These are phyloP conservation scores for Phialophora tarda DNA, from an alignment of 2,329 filamentous ascomycete species.

Conservation along the genomic window DNA sequence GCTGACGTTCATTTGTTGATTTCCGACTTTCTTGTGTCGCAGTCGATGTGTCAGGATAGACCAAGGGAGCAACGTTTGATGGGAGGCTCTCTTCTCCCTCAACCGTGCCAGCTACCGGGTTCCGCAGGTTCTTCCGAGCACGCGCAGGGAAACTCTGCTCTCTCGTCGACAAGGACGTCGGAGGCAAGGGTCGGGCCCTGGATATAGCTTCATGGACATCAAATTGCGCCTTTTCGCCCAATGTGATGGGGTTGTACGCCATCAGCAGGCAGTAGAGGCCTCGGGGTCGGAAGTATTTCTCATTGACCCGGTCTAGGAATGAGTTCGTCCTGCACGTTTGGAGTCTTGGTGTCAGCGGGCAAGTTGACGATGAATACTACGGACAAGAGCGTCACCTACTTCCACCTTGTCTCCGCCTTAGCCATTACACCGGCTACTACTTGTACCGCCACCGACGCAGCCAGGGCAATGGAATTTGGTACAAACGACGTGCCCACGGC, in stretches of 20 bases:
- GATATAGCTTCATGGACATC: slow-evolving; percentile 41
- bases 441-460: slow-evolving; percentile 53
- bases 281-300: slow-evolving; percentile 61
- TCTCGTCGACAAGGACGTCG: slow-evolving; percentile 6
- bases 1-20: slow-evolving; percentile 37
- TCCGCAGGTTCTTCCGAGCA: slow-evolving; percentile 20
- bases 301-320: slow-evolving; percentile 62
- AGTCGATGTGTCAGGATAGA: slow-evolving; percentile 9
- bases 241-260: slow-evolving; percentile 55
- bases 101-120: slow-evolving; percentile 20
- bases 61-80: slow-evolving; percentile 11
- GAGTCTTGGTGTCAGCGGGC: not conserved
- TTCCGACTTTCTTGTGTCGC: slow-evolving; percentile 25
- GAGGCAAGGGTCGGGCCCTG: slow-evolving; percentile 5
- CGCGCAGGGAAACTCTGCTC: slow-evolving; percentile 22
- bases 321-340: slow-evolving; percentile 51
- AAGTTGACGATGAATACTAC: not conserved
- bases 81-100: slow-evolving; percentile 24
- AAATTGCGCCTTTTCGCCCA: slow-evolving; percentile 41
- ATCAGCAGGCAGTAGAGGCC: slow-evolving; percentile 62
- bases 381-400: slow-evolving; percentile 41
- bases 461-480: slow-evolving; percentile 50
- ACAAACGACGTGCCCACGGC: slow-evolving; percentile 49
- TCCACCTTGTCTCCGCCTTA: slow-evolving; percentile 46
- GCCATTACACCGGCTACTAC: slow-evolving; percentile 51